Percentiles rank a stretch among this genome's conserved stretches.
These are phyloP conservation scores for Tylopilus sp. DNA, from an alignment of 1,284 basidiomycete species.

Conservation along the genomic window DNA sequence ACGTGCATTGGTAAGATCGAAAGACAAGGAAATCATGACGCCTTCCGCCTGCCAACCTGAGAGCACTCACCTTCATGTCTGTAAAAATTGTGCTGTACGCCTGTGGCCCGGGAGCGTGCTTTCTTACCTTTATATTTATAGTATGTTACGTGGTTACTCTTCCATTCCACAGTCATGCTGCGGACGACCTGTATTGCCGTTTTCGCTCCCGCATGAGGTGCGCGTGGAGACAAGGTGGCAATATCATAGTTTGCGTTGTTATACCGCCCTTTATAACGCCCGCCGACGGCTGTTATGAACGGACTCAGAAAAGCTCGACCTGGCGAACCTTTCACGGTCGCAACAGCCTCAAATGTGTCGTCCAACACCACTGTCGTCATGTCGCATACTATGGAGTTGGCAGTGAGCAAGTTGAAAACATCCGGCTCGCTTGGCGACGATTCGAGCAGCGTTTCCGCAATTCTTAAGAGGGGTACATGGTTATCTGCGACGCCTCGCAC, in stretches of 20 bases:
- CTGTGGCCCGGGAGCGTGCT: too few relatives aligned
- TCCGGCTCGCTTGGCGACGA: background rate
- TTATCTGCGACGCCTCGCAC: conserved; percentile 30
- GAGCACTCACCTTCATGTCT: too few relatives aligned
- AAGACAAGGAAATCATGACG: too few relatives aligned
- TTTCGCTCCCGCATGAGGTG: background rate
- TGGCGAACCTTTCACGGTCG: background rate
- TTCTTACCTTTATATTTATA: too few relatives aligned
- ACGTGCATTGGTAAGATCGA: too few relatives aligned
- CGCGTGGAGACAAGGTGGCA: conserved; percentile 9
- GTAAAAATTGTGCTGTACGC: too few relatives aligned
- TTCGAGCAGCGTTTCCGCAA: background rate
- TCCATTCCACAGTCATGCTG: background rate
- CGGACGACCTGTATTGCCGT: background rate
- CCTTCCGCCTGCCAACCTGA: too few relatives aligned
- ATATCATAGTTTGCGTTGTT: background rate
- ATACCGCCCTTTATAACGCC: background rate
- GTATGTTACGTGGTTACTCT: background rate
- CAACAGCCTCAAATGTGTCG: background rate
- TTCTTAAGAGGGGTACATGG: conserved; percentile 13
- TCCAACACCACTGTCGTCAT: conserved; percentile 3
- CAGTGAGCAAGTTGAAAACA: conserved; percentile 12
- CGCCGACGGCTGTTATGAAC: conserved; percentile 18
- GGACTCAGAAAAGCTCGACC: conserved; percentile 25
- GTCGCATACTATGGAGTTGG: conserved; percentile 33